Percentiles rank a stretch among this genome's conserved stretches.
phyloP scores from a whole-genome alignment of 345 rosid genomes.

The Diplotaxis tenuifolia region DNA sequence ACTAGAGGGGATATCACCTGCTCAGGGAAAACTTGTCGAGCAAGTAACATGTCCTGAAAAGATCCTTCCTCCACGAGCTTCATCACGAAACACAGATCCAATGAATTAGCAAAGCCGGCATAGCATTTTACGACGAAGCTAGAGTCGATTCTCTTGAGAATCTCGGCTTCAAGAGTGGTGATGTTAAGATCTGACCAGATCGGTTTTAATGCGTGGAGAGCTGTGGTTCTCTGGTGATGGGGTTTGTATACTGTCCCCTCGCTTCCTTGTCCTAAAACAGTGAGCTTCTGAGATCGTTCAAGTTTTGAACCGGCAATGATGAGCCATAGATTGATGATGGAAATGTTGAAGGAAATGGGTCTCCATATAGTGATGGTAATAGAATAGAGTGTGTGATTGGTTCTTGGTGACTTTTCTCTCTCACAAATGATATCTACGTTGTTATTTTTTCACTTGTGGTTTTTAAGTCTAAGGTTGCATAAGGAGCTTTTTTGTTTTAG shows the following conservation, averaged over 20 bases:
- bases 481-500: background rate
- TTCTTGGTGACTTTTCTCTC: slow-evolving; percentile 59
- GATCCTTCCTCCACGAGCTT: slow-evolving; percentile 66
- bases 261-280: slow-evolving; percentile 58
- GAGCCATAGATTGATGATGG: slow-evolving; percentile 37
- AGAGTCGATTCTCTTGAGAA: slow-evolving; percentile 50
- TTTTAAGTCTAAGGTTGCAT: slow-evolving; percentile 12
- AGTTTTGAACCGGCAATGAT: slow-evolving; percentile 41
- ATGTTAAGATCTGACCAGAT: slow-evolving; percentile 41
- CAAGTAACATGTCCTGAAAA: slow-evolving; percentile 37
- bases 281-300: slow-evolving; percentile 51
- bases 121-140: slow-evolving; percentile 53
- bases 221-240: slow-evolving; percentile 36
- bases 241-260: slow-evolving; percentile 64
- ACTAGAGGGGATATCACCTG: slow-evolving; percentile 41
- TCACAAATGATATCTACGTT: slow-evolving; percentile 55
- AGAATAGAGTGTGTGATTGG: slow-evolving; percentile 51
- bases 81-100: slow-evolving; percentile 57
- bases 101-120: slow-evolving; percentile 34
- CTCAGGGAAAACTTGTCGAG: slow-evolving; percentile 32
- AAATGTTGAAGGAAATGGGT: background rate
- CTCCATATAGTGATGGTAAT: slow-evolving; percentile 36
- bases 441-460: slow-evolving; percentile 4
- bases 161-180: slow-evolving; percentile 45
- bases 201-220: slow-evolving; percentile 51